phyloP scores from a whole-genome alignment of 176 grass and related monocot genomes.

The Juncus inflexus region DNA sequence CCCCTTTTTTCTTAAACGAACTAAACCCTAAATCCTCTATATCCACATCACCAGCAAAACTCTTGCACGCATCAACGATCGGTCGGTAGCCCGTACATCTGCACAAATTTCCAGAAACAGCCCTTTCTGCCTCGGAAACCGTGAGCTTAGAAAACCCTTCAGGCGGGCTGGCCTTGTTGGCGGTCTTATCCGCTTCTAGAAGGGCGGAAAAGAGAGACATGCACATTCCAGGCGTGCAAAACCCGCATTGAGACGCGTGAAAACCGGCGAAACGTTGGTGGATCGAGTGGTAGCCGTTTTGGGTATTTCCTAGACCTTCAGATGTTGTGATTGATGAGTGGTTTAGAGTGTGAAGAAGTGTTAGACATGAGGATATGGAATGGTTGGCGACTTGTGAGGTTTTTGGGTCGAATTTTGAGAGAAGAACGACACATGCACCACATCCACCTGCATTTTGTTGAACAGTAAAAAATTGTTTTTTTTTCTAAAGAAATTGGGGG shows the following conservation, averaged over 20 bases:
- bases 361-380: constrained; percentile 75
- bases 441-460: constrained; percentile 53
- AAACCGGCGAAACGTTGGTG: constrained; percentile 64
- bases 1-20: constrained; percentile 66
- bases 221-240: constrained; percentile 89
- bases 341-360: constrained; percentile 51
- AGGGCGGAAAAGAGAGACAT: constrained; percentile 82
- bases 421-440: constrained; percentile 71
- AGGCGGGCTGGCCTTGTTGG: constrained; percentile 1
- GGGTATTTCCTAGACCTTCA: constrained; percentile 70
- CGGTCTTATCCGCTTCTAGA: constrained; percentile 54
- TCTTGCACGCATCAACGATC: constrained; percentile 80
- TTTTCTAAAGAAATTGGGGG: not conserved
- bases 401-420: constrained; percentile 53
- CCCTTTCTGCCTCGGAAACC: constrained; percentile 49
- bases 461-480: too few species aligned
- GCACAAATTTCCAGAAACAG: constrained; percentile 71
- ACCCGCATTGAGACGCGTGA: constrained; percentile 88
- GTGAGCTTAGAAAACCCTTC: constrained; percentile 70
- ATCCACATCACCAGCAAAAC: constrained; percentile 66
- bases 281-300: constrained; percentile 65
- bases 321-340: constrained; percentile 69
- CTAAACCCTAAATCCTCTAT: constrained; percentile 86
- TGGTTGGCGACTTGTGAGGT: constrained; percentile 50
- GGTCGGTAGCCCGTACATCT: constrained; percentile 74